These are phyloP conservation scores for Lasiosphaeris hirsuta DNA, from an alignment of 495 filamentous ascomycete species.

Conservation along the genomic window DNA sequence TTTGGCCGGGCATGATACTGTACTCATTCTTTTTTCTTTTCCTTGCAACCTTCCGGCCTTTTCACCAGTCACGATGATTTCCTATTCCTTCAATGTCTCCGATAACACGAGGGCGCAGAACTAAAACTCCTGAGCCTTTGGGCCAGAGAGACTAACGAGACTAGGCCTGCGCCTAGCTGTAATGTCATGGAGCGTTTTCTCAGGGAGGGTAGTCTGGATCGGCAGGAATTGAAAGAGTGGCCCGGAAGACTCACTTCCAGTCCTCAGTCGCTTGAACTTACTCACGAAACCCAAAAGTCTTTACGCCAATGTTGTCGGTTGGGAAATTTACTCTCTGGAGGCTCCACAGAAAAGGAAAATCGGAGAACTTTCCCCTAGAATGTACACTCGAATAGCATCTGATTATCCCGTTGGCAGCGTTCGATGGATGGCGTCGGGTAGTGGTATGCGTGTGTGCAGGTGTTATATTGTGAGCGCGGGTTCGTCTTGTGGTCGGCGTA, in stretches of 20 bases:
- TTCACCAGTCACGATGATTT: conserved; percentile 21
- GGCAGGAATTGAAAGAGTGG: conserved; percentile 3
- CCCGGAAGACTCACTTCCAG: neutral
- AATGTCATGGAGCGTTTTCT: conserved; percentile 14
- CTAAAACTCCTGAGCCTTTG: neutral
- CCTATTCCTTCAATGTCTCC: conserved; percentile 9
- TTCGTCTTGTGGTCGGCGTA: conserved; percentile 7
- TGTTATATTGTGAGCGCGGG: conserved; percentile 16
- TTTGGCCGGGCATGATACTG: neutral
- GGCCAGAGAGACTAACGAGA: neutral
- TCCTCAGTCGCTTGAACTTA: conserved; percentile 10
- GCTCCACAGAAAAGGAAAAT: conserved; percentile 21
- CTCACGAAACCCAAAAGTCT: conserved; percentile 21
- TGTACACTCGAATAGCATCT: conserved; percentile 39
- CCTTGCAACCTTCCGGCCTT: neutral
- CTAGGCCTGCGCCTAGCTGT: conserved; percentile 7
- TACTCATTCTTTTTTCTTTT: conserved; percentile 7
- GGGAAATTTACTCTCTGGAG: conserved; percentile 14
- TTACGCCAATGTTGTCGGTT: conserved; percentile 17
- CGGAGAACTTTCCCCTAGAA: conserved; percentile 35
- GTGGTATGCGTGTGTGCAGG: conserved; percentile 21
- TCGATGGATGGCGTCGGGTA: conserved; percentile 22
- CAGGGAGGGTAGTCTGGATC: conserved; percentile 17
- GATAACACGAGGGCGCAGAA: conserved; percentile 6
- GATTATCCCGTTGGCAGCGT: conserved; percentile 31